A percentile compares a stretch with the other conserved stretches of the same genome.
Evolutionary conservation across 345 rosid species (phyloP).

Genomic region (Populus alba): DNA sequence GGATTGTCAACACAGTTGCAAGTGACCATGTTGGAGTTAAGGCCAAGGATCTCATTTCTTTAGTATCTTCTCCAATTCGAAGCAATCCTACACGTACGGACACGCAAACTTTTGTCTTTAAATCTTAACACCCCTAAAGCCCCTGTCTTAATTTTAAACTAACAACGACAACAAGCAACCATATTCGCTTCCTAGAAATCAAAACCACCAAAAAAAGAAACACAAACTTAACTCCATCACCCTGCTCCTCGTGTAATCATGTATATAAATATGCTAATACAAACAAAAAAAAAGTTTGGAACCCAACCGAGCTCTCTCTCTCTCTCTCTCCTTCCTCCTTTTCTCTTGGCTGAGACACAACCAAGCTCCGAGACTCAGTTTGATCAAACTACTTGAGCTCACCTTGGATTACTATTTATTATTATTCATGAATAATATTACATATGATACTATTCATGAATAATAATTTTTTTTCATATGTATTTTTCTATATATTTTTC

Average conservation of each 20-base stretch:
- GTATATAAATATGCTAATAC: too few species aligned
- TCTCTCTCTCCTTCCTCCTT: too few species aligned
- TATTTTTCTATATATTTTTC: too few species aligned
- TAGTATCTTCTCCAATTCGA: conserved; percentile 24
- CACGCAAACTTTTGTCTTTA: conserved; percentile 1
- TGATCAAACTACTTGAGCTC: too few species aligned
- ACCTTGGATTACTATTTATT: too few species aligned
- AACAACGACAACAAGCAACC: not conserved
- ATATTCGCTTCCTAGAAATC: not conserved
- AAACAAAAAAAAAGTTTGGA: too few species aligned
- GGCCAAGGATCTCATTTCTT: conserved; percentile 68
- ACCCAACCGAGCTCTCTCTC: too few species aligned
- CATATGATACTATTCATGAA: too few species aligned
- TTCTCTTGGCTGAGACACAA: too few species aligned
- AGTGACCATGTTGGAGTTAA: conserved; percentile 95
- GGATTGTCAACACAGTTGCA: conserved; percentile 82
- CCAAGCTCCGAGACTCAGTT: too few species aligned
- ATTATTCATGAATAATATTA: too few species aligned
- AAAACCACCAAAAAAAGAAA: not conserved
- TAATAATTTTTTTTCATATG: too few species aligned
- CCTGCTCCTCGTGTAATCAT: not conserved
- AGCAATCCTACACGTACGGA: conserved; percentile 11
- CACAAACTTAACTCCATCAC: not conserved
- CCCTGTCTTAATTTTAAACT: not conserved
- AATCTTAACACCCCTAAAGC: conserved; percentile 1